phyloP scores from a whole-genome alignment of 2,329 filamentous ascomycete genomes.

The Penicillium sp. region DNA sequence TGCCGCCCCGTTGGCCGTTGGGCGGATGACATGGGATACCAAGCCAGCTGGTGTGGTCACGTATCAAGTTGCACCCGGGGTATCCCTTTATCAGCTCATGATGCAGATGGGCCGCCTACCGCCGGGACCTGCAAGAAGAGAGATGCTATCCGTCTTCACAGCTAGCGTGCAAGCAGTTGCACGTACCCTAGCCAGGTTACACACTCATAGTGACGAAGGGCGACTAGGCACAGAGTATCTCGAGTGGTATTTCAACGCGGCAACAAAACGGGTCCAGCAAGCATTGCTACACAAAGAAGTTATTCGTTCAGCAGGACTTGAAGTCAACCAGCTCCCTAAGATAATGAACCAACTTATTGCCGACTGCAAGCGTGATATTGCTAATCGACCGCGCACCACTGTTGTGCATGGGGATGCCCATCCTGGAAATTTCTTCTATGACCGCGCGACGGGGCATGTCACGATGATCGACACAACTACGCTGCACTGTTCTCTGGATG shows the following conservation, averaged over 20 bases:
- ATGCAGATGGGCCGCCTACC: neutral
- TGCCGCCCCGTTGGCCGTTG: neutral
- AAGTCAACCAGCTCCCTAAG: neutral
- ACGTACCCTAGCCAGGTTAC: neutral
- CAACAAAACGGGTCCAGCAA: neutral
- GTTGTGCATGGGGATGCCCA: neutral
- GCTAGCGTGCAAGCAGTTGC: neutral
- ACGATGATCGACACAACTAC: slow-evolving; percentile 1
- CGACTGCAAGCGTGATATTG: neutral
- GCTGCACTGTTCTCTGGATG: neutral
- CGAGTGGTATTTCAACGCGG: neutral
- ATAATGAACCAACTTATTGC: neutral
- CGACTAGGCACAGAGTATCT: neutral
- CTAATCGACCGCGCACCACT: neutral
- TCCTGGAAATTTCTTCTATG: slow-evolving; percentile 3
- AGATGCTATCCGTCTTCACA: neutral
- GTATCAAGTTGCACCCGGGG: neutral
- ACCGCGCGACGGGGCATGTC: neutral
- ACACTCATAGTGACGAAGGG: neutral
- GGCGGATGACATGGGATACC: neutral
- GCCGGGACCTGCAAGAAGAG: neutral
- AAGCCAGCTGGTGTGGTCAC: neutral
- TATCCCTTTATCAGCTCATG: slow-evolving; percentile 1
- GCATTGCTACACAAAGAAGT: neutral
- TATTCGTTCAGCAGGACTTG: neutral